Base-by-base conservation (phyloP, 2,329 filamentous ascomycete genomes). In the Paraphaeosphaeria sporulosa region DNA sequence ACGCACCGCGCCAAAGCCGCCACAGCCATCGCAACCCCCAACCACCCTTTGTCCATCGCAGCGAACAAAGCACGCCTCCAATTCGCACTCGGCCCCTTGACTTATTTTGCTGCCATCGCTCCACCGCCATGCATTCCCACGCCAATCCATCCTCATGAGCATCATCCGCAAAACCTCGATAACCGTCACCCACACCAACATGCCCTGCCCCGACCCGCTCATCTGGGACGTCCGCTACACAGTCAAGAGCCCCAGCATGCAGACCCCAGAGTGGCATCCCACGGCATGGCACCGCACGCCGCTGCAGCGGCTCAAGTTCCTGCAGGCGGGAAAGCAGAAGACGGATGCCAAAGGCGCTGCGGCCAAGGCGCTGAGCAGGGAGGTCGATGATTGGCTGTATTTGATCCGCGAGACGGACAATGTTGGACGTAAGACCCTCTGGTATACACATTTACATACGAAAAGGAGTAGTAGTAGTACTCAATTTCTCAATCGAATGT, bases 91-190 rank as follows among this genome's bases (percentile, higher is more conserved):
- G 7, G 15, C 38, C 2, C 5, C 44, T 30, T 17, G n/a, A 8
- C n/a, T 3, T 48, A 9, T 3, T 21, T 17, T 15, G 6, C 9
- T 1, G 15, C 12, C 13, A 27, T 8, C 15, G 12, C 12, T 4
- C n/a, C 27, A 32, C 10, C n/a, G n/a, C n/a, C 30, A 27, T 12
- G 30, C 10, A 9, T 32, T 9, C 13, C 25, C n/a, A 17, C 12
- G 42, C n/a, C n/a, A 2, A 23, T 12, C 49, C 21, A 7, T 27
- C 49, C 15, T 21, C 34, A 52, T 40, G 49, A 40, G 10, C 27
- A 52, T 52, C 49, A 9, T 27, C 21, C 49, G 49, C 21, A 40
- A 52, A 19, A 52, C 49, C 21, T 52, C 49, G 21, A 40, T 52
- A 27, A 52, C 49, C 15, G 17, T 44, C 13, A 54, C 38, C 21